Evolutionary conservation across 345 rosid genomes (phyloP), one percentile per base, ranked within the genome.

Genomic region (Eucalyptus decipiens): DNA sequence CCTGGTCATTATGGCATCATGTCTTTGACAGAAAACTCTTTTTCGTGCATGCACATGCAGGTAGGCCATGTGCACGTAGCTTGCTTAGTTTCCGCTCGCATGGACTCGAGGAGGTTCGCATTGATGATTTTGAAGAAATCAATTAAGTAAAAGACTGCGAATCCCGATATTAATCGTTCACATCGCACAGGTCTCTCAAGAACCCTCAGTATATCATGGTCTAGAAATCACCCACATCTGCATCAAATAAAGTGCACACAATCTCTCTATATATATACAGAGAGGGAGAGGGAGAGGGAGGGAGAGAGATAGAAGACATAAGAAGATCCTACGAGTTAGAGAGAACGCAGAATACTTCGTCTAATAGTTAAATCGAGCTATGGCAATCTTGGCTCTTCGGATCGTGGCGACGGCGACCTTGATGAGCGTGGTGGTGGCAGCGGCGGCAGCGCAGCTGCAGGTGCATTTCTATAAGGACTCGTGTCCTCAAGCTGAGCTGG

Each of bases 401-500:
- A 30, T 32, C 13, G 15, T 89, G 72, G 50, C 54, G 13, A 47
- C 37, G 13, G 80, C 32, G 40, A 32, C 56, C 26, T n/a, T 85
- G 15, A 24, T 89, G 80, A 60, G 47, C 47, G 17, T 45, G 80
- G 47, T 34, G 28, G 42, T 14, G 50, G 48, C 34, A 9, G 32
- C 9, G 23, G 65, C 24, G 28, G 83, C 49, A 3, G 52, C 85
- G 1, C 80, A 85, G 45, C 86, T 90, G 60, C 48, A 87, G 88
- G 26, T 90, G 30, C 89, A 87, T 81, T 88, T 87, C 88, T 87
- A 90, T 80, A 62, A 60, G 40, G 45, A 88, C 43, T 81, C 91
- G n/a, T 90, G 89, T 21, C 89, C 89, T 11, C 89, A 90, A 50
- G 89, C 91, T 23, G 91, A 90, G 90, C 11, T 30, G 67, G 21